phyloP scores from a whole-genome alignment of 768 basidiomycete species.

The Suillus tomentosus region DNA sequence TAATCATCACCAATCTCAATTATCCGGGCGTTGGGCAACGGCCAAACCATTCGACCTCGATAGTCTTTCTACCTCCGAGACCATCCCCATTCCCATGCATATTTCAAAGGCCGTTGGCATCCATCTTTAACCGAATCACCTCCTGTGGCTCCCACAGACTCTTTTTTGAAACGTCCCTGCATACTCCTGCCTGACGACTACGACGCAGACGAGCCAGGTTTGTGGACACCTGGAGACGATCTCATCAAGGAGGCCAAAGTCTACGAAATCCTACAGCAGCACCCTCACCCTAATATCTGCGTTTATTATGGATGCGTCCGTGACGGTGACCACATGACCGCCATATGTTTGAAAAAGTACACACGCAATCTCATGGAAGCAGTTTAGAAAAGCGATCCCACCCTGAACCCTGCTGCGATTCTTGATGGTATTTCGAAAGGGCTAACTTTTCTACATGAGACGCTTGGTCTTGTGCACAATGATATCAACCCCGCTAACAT shows the following conservation, averaged over 20 bases:
- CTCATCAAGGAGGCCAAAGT: slow-evolving; percentile 5
- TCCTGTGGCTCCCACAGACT: background rate
- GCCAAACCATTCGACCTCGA: background rate
- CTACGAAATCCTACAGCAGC: slow-evolving; percentile 7
- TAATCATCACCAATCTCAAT: background rate
- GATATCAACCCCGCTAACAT: slow-evolving; percentile 31
- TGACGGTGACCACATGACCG: slow-evolving; percentile 17
- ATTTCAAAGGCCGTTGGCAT: slow-evolving; percentile 1
- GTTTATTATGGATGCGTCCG: slow-evolving; percentile 24
- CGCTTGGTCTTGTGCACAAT: slow-evolving; percentile 27
- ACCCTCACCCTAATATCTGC: slow-evolving; percentile 24
- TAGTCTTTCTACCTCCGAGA: background rate
- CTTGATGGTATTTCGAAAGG: slow-evolving; percentile 20
- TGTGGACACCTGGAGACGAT: background rate
- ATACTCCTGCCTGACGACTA: background rate
- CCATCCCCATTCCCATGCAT: background rate
- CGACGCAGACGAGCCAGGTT: background rate
- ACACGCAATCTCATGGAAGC: slow-evolving; percentile 3
- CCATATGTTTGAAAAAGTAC: slow-evolving; percentile 19
- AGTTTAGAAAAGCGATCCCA: background rate
- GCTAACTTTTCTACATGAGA: slow-evolving; percentile 26
- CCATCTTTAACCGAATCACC: background rate
- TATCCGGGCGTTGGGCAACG: background rate
- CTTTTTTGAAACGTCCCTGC: background rate
- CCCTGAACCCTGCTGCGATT: slow-evolving; percentile 1